phyloP scores from a whole-genome alignment of 768 basidiomycete genomes.

The Artomyces pyxidatus region DNA sequence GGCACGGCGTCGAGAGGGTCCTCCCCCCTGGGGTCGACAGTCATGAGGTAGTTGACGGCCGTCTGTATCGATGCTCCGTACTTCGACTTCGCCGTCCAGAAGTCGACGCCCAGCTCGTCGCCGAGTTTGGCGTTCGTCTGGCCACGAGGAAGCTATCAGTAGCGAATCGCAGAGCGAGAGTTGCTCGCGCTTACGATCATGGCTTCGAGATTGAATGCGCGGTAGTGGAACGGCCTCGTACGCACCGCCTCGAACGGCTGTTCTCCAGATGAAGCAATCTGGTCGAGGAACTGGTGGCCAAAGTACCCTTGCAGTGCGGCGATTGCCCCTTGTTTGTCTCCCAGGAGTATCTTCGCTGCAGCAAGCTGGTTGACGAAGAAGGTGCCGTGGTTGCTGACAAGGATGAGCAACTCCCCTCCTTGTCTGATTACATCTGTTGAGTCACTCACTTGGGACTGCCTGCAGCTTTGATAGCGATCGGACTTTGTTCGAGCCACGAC shows the following conservation, averaged over 20 bases:
- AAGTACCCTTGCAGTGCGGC: constrained; percentile 34
- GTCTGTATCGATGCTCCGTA: constrained; percentile 45
- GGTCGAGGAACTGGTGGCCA: constrained; percentile 32
- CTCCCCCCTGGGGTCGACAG: constrained; percentile 32
- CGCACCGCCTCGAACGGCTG: constrained; percentile 51
- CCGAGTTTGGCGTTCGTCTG: constrained; percentile 48
- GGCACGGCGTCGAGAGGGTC: constrained; percentile 35
- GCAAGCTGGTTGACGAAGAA: constrained; percentile 41
- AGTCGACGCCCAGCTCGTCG: constrained; percentile 40
- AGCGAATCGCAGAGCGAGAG: not conserved
- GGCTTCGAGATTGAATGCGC: constrained; percentile 51
- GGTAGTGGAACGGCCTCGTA: constrained; percentile 48
- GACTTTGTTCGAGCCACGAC: constrained; percentile 37
- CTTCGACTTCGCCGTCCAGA: constrained; percentile 39
- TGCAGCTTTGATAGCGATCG: constrained; percentile 33
- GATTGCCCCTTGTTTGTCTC: constrained; percentile 34
- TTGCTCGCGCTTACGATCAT: constrained; percentile 35
- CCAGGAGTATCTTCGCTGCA: constrained; percentile 32
- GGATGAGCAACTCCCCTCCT: no score
- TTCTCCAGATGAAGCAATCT: constrained; percentile 44
- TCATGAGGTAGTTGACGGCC: constrained; percentile 42
- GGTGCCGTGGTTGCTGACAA: constrained; percentile 42
- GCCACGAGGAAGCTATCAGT: not conserved
- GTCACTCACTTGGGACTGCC: constrained; percentile 39
- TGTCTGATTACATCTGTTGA: no score